Evolutionary conservation across 352 stramenopile species (phyloP), one percentile per base, ranked within the genome.

Genomic region (Globisporangium emineosum): DNA sequence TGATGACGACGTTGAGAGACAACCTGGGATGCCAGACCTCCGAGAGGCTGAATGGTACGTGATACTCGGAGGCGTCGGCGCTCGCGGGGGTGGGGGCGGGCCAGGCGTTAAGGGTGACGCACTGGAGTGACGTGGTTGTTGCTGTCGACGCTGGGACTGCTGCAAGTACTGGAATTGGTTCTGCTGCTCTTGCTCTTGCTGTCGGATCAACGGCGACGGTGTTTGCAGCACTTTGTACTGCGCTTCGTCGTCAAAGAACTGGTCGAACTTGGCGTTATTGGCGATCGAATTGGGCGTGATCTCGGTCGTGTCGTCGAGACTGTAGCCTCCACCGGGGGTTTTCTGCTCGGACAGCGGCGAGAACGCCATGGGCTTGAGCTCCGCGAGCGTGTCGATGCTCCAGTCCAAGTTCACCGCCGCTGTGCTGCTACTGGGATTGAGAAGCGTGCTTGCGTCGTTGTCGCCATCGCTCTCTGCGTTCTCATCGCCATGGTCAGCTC

Each of bases 341-440:
- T 74, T 75, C 58, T 86, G 81, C 52, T 73, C 65, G 13, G 66
- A 47, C 6, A 79, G 64, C 9, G 81, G 81, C n/a, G 81, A 88
- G 60, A 88, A 85, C 21, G 27, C 42, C 30, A 73, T 62, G n/a
- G 79, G 78, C 54, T 81, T 72, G 19, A 88, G 71, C 71, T 84
- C 80, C 7, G 81, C 81, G 42, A 89, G 77, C 35, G 74, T 81
- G 60, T 88, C 81, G 58, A 90, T 89, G 67, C 79, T 90, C 81
- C 81, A 90, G 70, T 87, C 60, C 35, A 84, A 51, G 37, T 61
- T 65, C 62, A 65, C 73, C 23, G 23, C 32, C 52, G 32, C 55
- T 21, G 55, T 17, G 13, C 25, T 64, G 8, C 21, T 57, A 5
- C 8, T 32, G 6, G 23, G 5, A 5, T n/a, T n/a, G n/a, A 32